phyloP scores from a whole-genome alignment of 1,284 basidiomycete species.

The Ustilago shanxiensis region DNA sequence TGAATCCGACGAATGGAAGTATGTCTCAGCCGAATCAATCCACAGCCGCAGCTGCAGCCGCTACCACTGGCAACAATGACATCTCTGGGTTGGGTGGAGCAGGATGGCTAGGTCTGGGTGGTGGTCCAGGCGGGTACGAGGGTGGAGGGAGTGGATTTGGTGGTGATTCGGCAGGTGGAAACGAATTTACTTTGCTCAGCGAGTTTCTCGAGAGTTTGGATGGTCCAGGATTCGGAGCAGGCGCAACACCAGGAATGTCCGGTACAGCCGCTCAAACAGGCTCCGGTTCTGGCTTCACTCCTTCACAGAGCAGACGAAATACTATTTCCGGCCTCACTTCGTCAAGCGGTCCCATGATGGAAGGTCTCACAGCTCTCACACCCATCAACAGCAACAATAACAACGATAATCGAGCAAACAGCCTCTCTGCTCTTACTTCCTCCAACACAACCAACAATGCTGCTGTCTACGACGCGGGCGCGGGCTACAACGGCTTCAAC shows the following conservation, averaged over 20 bases:
- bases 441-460: not conserved
- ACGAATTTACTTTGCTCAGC: constrained; percentile 63
- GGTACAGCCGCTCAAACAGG: constrained; percentile 16
- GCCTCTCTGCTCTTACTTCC: not conserved
- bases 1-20: not conserved
- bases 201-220: constrained; percentile 67
- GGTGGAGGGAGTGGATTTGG: constrained; percentile 52
- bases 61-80: constrained; percentile 5
- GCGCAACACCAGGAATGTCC: constrained; percentile 33
- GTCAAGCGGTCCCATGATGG: constrained; percentile 8
- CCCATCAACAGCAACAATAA: constrained; percentile 21
- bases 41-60: not conserved
- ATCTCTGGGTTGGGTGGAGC: constrained; percentile 57
- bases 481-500: not conserved
- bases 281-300: constrained; percentile 24
- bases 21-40: not conserved
- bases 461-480: not conserved
- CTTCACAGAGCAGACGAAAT: constrained; percentile 35
- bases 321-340: constrained; percentile 29
- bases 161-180: constrained; percentile 63
- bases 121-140: constrained; percentile 46
- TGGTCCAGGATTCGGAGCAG: constrained; percentile 46
- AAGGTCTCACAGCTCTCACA: constrained; percentile 31
- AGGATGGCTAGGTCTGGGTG: constrained; percentile 65
- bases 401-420: not conserved